Percentiles rank a stretch among this genome's conserved stretches.
phyloP scores from a whole-genome alignment of 352 stramenopile genomes.

The Phytophthora europaea region DNA sequence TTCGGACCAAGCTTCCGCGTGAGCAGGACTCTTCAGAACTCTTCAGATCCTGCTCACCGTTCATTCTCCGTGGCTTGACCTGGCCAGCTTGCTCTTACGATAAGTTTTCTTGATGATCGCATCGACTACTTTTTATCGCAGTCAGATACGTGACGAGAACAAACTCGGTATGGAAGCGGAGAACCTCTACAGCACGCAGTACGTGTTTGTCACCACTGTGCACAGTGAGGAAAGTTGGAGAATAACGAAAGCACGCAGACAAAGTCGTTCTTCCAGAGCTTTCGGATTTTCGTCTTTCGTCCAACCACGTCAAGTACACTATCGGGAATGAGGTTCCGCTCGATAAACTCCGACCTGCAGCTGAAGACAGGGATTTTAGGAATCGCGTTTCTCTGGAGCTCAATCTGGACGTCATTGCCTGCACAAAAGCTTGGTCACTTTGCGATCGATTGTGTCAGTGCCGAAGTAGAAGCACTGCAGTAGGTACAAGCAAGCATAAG shows the following conservation, averaged over 20 bases:
- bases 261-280: constrained; percentile 73
- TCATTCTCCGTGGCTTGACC: constrained; percentile 5
- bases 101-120: constrained; percentile 47
- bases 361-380: constrained; percentile 55
- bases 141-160: constrained; percentile 57
- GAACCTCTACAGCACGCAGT: constrained; percentile 70
- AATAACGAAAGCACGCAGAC: constrained; percentile 80
- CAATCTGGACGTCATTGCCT: constrained; percentile 78
- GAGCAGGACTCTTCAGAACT: background rate
- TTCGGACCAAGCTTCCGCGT: background rate
- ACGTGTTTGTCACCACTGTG: constrained; percentile 69
- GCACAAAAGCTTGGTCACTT: constrained; percentile 72
- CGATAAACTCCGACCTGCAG: constrained; percentile 60
- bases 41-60: background rate
- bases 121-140: constrained; percentile 42
- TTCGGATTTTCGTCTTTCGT: constrained; percentile 60
- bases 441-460: constrained; percentile 68
- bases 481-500: background rate
- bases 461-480: constrained; percentile 65
- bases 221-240: constrained; percentile 54
- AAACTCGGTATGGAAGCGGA: constrained; percentile 60
- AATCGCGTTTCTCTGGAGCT: constrained; percentile 63
- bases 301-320: constrained; percentile 69
- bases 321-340: constrained; percentile 72
- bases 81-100: constrained; percentile 24